Evolutionary conservation across 805 yeast genomes (phyloP).

Genomic region (Pichia cephalocereana): DNA sequence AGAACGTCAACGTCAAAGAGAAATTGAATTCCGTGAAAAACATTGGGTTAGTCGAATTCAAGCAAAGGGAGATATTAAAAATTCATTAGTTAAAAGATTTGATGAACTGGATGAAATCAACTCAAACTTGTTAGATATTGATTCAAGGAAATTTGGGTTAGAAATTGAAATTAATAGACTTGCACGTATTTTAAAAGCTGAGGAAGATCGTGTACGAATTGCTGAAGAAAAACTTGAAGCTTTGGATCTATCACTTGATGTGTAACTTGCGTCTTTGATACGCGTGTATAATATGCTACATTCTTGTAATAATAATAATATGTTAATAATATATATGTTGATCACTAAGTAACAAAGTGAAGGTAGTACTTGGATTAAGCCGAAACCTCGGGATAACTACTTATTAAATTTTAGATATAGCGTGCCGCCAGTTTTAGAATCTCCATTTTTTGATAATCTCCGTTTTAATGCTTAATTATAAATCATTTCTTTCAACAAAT

Average conservation of each 20-base stretch:
- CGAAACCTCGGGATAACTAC: not conserved
- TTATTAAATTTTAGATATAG: not conserved
- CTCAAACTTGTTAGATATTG: conserved; percentile 8
- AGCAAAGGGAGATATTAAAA: conserved; percentile 14
- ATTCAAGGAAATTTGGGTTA: conserved; percentile 15
- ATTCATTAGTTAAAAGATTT: conserved; percentile 12
- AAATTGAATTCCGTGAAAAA: conserved; percentile 10
- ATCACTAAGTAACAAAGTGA: no score
- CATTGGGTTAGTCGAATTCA: conserved; percentile 25
- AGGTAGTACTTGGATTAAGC: no score
- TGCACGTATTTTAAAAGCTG: conserved; percentile 18
- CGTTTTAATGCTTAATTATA: not conserved
- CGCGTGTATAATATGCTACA: not conserved
- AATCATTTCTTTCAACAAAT: not conserved
- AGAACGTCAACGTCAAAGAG: conserved; percentile 4
- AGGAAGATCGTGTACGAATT: conserved; percentile 18
- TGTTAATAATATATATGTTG: not conserved
- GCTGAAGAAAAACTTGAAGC: conserved; percentile 42
- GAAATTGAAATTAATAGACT: conserved; percentile 22
- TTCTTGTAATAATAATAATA: not conserved
- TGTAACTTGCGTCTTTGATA: conserved; percentile 5
- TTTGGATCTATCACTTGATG: conserved; percentile 26
- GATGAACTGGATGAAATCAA: conserved; percentile 19
- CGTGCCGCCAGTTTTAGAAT: not conserved
- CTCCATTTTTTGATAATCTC: not conserved